Percentiles rank a stretch among this genome's conserved stretches.
Evolutionary conservation across 208 protist genomes (phyloP).

Genomic region (Phytomonas sp.): DNA sequence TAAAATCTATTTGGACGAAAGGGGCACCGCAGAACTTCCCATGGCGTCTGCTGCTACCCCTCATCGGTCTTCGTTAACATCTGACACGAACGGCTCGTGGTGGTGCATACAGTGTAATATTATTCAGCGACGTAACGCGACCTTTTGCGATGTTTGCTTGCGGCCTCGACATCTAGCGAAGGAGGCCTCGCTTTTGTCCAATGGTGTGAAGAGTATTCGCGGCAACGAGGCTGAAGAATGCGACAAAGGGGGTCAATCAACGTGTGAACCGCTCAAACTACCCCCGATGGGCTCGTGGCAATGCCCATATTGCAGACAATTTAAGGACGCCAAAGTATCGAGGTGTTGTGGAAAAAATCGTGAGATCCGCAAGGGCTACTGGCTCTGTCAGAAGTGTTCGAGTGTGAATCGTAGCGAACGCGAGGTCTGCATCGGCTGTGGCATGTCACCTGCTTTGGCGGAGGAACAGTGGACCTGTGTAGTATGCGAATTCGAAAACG

Average conservation of each 20-base stretch:
- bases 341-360: slow-evolving; percentile 48
- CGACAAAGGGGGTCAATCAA: slow-evolving; percentile 10
- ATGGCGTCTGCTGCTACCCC: background rate
- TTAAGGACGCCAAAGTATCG: slow-evolving; percentile 17
- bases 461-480: slow-evolving; percentile 41
- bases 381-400: slow-evolving; percentile 58
- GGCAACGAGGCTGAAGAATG: background rate
- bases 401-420: slow-evolving; percentile 63
- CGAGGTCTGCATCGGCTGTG: slow-evolving; percentile 53
- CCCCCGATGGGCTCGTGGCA: slow-evolving; percentile 29
- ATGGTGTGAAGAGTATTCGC: background rate
- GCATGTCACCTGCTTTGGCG: slow-evolving; percentile 14
- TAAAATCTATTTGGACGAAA: background rate
- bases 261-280: slow-evolving; percentile 11
- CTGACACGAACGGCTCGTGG: slow-evolving; percentile 31
- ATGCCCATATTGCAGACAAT: slow-evolving; percentile 68
- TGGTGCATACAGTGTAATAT: slow-evolving; percentile 74
- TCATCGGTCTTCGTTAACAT: background rate
- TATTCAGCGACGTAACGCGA: slow-evolving; percentile 60
- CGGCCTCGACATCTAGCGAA: slow-evolving; percentile 20
- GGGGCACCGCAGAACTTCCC: background rate
- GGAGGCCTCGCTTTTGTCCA: background rate
- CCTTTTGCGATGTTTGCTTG: slow-evolving; percentile 84
- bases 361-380: slow-evolving; percentile 63
- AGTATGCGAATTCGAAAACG: slow-evolving; percentile 36